These are phyloP conservation scores for Flaveria ramosissima DNA, from an alignment of 129 eudicot genomes.

Conservation along the genomic window DNA sequence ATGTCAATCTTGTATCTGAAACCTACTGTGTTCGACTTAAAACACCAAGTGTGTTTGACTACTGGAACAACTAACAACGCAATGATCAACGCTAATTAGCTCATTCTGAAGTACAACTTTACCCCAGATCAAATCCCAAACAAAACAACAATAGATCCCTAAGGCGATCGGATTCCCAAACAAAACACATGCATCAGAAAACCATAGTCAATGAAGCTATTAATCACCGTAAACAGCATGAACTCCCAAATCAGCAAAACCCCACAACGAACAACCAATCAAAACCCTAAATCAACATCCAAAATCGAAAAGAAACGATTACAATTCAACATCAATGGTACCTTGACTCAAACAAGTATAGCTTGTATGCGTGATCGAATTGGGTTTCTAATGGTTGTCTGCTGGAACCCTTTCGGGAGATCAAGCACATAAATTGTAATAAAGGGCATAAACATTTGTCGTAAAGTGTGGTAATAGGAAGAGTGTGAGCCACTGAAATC, in stretches of 20 bases:
- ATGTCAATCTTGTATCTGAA: not conserved
- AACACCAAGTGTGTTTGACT: not conserved
- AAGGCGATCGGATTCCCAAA: not conserved
- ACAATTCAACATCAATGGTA: not conserved
- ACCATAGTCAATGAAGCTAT: no score
- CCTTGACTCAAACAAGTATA: slow-evolving; percentile 13
- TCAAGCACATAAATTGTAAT: slow-evolving; percentile 8
- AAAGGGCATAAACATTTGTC: slow-evolving; percentile 2
- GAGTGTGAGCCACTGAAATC: no score
- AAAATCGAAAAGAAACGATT: not conserved
- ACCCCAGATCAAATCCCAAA: slow-evolving; percentile 7
- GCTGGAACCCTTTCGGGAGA: slow-evolving; percentile 14
- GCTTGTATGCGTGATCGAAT: slow-evolving; percentile 11
- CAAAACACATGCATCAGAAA: no score
- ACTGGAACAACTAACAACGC: not conserved
- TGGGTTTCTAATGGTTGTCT: not conserved
- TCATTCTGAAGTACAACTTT: not conserved
- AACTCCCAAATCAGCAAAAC: no score
- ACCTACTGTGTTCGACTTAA: slow-evolving; percentile 1
- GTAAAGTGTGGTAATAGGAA: no score
- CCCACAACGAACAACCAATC: no score
- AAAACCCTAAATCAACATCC: no score
- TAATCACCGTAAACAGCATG: no score
- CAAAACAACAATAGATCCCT: slow-evolving; percentile 7
- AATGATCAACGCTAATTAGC: not conserved